A percentile compares a stretch with the other conserved stretches of the same genome.
phyloP scores from a whole-genome alignment of 2,329 filamentous ascomycete genomes.

The Pseudocercospora vitis region DNA sequence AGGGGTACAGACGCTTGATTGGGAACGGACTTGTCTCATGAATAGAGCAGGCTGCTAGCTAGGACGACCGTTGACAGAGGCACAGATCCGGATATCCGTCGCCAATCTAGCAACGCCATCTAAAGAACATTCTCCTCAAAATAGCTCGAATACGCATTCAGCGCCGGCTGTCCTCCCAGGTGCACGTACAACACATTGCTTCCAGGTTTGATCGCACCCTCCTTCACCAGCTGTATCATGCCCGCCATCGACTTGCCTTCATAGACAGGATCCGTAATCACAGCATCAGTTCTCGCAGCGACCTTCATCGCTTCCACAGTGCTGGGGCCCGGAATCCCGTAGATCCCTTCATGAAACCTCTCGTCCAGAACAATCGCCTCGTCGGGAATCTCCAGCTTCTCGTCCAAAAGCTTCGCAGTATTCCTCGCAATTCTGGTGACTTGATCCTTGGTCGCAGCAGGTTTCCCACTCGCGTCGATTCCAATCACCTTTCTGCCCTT shows the following conservation, averaged over 20 bases:
- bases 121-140: constrained; percentile 20
- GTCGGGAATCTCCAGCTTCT: constrained; percentile 61
- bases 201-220: constrained; percentile 61
- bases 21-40: too few relatives aligned
- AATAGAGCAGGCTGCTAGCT: too few relatives aligned
- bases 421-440: constrained; percentile 65
- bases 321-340: constrained; percentile 65
- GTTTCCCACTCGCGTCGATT: constrained; percentile 64
- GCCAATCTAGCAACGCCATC: neutral
- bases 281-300: constrained; percentile 66
- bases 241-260: constrained; percentile 74
- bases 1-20: neutral
- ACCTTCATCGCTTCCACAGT: constrained; percentile 70
- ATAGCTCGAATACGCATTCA: constrained; percentile 61
- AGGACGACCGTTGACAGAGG: too few relatives aligned
- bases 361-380: constrained; percentile 64
- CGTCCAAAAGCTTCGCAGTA: constrained; percentile 64
- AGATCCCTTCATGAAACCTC: constrained; percentile 65
- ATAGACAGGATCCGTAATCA: constrained; percentile 75
- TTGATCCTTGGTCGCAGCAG: constrained; percentile 63
- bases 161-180: constrained; percentile 66
- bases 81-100: too few relatives aligned
- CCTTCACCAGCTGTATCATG: constrained; percentile 66
- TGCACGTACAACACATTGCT: constrained; percentile 69
- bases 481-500: constrained; percentile 60